Conservation (phyloP, 257 asterid genomes). For the Osmanthus fragrans region DNA sequence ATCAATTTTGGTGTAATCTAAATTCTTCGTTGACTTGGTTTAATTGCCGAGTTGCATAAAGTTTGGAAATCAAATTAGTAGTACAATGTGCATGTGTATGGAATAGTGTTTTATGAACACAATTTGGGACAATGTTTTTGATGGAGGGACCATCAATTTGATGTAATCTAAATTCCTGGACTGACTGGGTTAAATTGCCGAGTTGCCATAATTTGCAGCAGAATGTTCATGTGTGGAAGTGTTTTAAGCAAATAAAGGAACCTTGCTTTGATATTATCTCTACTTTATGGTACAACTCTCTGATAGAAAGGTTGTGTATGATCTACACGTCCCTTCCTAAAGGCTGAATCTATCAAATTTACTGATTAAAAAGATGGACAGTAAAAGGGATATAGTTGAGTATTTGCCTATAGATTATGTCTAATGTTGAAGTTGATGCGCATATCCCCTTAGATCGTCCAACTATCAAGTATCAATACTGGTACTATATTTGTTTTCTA, state of each 20-base stretch:
- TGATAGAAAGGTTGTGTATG: neutral
- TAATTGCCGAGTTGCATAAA: neutral
- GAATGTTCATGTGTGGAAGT: neutral
- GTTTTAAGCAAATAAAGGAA: neutral
- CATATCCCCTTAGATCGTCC: neutral
- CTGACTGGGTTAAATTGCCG: slow-evolving; percentile 6
- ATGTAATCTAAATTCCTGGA: slow-evolving; percentile 4
- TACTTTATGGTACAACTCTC: neutral
- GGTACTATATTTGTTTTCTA: neutral
- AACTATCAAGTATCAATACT: neutral
- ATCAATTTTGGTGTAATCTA: neutral
- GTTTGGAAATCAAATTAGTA: neutral
- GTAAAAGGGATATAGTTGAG: neutral
- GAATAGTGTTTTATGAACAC: neutral
- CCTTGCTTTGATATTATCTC: neutral
- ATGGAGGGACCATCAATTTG: slow-evolving; percentile 3
- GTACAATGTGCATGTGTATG: neutral
- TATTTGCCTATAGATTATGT: neutral
- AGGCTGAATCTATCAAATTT: neutral
- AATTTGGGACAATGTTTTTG: slow-evolving; percentile 12
- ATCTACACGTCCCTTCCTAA: neutral
- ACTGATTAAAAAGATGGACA: neutral
- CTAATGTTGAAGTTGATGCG: neutral
- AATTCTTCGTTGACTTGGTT: slow-evolving; percentile 9
- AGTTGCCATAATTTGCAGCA: neutral